Base-by-base conservation (phyloP, 164 flowering plant species). In the Taxillus chinensis region DNA sequence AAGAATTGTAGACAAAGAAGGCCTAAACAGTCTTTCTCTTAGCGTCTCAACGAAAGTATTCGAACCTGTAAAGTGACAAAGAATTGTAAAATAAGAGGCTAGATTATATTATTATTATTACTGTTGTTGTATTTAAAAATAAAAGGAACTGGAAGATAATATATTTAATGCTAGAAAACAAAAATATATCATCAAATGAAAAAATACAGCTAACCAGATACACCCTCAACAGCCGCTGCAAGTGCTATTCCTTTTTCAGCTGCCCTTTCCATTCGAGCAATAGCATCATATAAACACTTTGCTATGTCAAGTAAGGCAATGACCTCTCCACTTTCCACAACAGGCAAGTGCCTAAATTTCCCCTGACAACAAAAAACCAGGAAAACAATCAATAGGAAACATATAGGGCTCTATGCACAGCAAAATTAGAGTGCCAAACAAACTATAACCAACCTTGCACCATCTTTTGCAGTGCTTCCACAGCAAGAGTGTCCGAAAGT, bases 191-290 rank as follows among this genome's bases (percentile, higher is more conserved):
- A 41, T 9, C 51, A 48, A n/a, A 61, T 43, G 43, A 60, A 11
- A 12, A 11, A 64, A 51, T 38, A 55, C 37, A 17, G 45, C 53
- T 17, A 13, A 67, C 40, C 48, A 16, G 7, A 9, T 39, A 27
- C 96, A 60, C 97, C 97, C 84, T 95, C 99, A 74, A 95, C 96
- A 61, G 99, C 97, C 59, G 97, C 96, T 48, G 97, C 99, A 78
- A 95, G 91, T 46, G 99, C 97, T 73, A 91, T 95, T 48, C 97
- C 99, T 65, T 95, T 95, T 70, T 95, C 97, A 68, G 97, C 92
- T 46, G 97, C 96, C 77, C 99, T 86, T 70, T 95, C 99, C 92
- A 95, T 78, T 38, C 99, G 90, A 57, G 96, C 99, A 79, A 95
- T 95, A 50, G 96, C 99, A 86, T 95, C 99, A 68, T 95, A 95